These are phyloP conservation scores for Dictyostelium capitatum DNA, from an alignment of 78 protist genomes.

Conservation along the genomic window DNA sequence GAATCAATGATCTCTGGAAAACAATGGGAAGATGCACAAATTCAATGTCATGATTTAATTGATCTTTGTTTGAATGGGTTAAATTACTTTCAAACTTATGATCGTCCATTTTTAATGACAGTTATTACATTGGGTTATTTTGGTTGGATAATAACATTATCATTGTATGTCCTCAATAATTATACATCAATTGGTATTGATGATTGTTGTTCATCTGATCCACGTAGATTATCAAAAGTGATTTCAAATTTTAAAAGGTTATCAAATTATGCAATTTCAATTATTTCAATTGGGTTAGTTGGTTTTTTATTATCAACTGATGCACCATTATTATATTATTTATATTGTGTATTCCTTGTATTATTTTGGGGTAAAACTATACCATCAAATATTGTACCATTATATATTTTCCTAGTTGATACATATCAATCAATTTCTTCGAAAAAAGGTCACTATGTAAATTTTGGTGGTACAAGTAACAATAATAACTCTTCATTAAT, in stretches of 20 bases:
- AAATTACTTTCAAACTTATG: conserved; percentile 89
- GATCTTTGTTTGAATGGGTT: conserved; percentile 77
- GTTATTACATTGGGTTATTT: conserved; percentile 86
- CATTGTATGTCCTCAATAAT: conserved; percentile 55
- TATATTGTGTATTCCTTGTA: conserved; percentile 55
- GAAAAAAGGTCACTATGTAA: not conserved
- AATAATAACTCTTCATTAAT: not conserved
- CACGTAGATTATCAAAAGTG: not conserved
- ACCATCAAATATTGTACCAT: conserved; percentile 66
- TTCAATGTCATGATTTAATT: conserved; percentile 36
- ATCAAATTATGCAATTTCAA: conserved; percentile 9
- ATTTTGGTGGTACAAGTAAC: not conserved
- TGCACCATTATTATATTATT: conserved; percentile 67
- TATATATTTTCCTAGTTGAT: conserved; percentile 20
- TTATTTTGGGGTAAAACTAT: conserved; percentile 74
- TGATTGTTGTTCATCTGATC: not conserved
- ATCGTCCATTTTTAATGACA: conserved; percentile 84
- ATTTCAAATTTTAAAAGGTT: conserved; percentile 6
- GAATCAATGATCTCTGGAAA: not conserved
- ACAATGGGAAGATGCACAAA: conserved; percentile 71
- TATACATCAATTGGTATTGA: conserved; percentile 35
- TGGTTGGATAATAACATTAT: conserved; percentile 81
- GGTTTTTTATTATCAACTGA: conserved; percentile 44
- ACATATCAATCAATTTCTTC: not conserved
- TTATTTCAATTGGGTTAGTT: conserved; percentile 2